Evolutionary conservation across 2,329 filamentous ascomycete species (phyloP), one percentile per base, ranked within the genome.

Genomic region (Colletotrichum agaves): DNA sequence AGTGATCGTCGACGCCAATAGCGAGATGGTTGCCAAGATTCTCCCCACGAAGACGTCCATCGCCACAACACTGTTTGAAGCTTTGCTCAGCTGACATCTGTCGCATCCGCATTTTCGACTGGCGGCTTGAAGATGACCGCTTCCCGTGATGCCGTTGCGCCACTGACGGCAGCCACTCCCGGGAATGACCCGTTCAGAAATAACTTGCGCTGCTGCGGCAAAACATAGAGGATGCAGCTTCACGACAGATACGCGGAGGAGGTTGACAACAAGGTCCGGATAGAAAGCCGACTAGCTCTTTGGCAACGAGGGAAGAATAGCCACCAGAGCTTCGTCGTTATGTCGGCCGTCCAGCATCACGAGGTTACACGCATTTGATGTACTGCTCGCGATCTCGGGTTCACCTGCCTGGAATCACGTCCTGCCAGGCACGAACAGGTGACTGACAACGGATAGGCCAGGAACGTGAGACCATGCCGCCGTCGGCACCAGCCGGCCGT

Each of bases 291-390:
- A 65, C 37, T 21, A 68, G 65, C 12, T 55, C n/a, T 13, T 49
- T 61, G 65, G 65, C 55, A 68, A 43, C n/a, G 15, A 68, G 65
- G 65, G 61, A 68, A 60, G 13, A 8, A 13, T 8, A 64, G 61
- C 65, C 65, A 61, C 17, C 37, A 37, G 17, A 11, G 47, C 12
- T 31, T 43, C 39, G 19, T 27, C 35, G 33, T 13, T 44, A 4
- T 39, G 11, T 41, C 43, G 37, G 23, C 47, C 5, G 12, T 43
- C 44, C 15, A 19, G 11, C n/a, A 68, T 65, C 46, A 13, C 12
- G 41, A 64, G 61, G 61, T 59, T 55, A 41, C 61, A 68, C 65
- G 47, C 55, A 52, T 55, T 6, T 46, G 52, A 10, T 39, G 13
- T 21, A 23, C 21, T 55, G 19, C 53, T 46, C 61, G 65, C 47